phyloP scores from a whole-genome alignment of 148 eudicot genomes.

The Vaccinium macrocarpon region DNA sequence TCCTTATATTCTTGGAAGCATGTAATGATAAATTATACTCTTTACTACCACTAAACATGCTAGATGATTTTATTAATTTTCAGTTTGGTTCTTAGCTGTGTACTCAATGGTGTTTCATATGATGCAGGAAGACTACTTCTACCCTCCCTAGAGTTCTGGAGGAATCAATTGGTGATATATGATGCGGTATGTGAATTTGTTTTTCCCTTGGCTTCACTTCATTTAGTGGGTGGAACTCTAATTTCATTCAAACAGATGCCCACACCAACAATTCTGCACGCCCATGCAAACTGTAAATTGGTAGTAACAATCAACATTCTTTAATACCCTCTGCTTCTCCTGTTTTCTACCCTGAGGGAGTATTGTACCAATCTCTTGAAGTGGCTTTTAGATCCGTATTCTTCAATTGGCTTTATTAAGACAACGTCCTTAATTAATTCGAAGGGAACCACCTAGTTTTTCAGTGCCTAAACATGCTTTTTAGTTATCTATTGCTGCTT shows the following conservation, averaged over 20 bases:
- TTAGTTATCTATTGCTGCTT: neutral
- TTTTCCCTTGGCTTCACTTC: conserved; percentile 5
- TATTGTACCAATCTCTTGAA: neutral
- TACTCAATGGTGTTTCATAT: conserved; percentile 11
- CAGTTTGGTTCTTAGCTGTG: neutral
- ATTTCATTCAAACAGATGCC: neutral
- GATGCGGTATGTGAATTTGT: conserved; percentile 30
- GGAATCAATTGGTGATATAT: conserved; percentile 39
- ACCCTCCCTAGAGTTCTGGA: conserved; percentile 46
- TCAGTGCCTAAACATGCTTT: neutral
- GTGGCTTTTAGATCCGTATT: conserved; percentile 2
- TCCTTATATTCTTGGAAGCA: neutral
- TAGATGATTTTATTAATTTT: neutral
- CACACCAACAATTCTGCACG: neutral
- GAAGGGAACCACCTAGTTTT: neutral
- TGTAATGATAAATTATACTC: neutral
- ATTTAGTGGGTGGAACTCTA: conserved; percentile 1
- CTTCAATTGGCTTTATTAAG: neutral
- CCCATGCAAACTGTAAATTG: neutral
- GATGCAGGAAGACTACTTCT: conserved; percentile 45
- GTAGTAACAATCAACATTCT: neutral
- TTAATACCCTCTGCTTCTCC: neutral
- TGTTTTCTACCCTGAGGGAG: neutral
- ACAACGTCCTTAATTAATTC: neutral
- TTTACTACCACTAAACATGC: neutral